Conservation (phyloP, 331 rosid species). For the Malus hybrid region DNA sequence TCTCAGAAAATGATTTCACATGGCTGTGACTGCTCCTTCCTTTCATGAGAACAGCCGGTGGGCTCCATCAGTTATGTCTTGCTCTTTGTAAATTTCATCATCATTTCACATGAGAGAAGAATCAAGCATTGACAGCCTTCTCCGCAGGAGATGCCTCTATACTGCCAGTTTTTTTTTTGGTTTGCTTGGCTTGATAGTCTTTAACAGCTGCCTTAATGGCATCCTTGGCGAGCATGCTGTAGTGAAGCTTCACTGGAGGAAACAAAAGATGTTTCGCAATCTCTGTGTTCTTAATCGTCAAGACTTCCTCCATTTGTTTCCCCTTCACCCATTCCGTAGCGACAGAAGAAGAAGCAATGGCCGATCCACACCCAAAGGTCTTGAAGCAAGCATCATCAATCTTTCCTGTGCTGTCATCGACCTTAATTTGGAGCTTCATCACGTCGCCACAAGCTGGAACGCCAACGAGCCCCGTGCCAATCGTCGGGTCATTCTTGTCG, state of each 20-base stretch:
- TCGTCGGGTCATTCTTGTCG: slow-evolving; percentile 64
- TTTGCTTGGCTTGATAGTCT: slow-evolving; percentile 68
- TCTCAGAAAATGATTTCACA: too few species aligned
- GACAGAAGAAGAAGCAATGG: slow-evolving; percentile 87
- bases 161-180: slow-evolving; percentile 10
- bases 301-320: slow-evolving; percentile 74
- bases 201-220: slow-evolving; percentile 91
- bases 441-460: slow-evolving; percentile 95
- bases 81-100: slow-evolving; percentile 7
- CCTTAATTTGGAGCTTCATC: slow-evolving; percentile 94
- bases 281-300: slow-evolving; percentile 77
- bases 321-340: slow-evolving; percentile 96
- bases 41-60: too few species aligned
- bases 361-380: slow-evolving; percentile 96
- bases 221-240: slow-evolving; percentile 97
- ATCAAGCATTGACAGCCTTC: slow-evolving; percentile 35
- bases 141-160: slow-evolving; percentile 28
- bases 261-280: slow-evolving; percentile 94
- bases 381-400: slow-evolving; percentile 88
- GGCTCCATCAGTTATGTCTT: too few species aligned
- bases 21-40: too few species aligned
- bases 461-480: slow-evolving; percentile 87
- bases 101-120: slow-evolving; percentile 7
- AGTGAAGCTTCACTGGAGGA: slow-evolving; percentile 86
- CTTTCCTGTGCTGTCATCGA: slow-evolving; percentile 72